These are phyloP conservation scores for Cytospora piceae DNA, from an alignment of 2,329 filamentous ascomycete species.

Conservation along the genomic window DNA sequence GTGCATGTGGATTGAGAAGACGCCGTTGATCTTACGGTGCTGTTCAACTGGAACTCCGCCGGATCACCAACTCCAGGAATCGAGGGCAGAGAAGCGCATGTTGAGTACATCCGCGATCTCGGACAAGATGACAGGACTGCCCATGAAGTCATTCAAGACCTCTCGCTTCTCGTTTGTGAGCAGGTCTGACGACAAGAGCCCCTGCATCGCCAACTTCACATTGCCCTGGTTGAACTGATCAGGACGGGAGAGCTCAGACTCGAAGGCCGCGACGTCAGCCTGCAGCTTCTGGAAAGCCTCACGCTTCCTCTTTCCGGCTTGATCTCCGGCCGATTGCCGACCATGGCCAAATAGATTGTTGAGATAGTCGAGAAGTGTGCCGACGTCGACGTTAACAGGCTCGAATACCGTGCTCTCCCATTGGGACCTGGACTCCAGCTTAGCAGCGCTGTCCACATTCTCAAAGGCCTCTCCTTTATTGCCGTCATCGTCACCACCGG, in stretches of 20 bases:
- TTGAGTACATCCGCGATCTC: conserved; percentile 59
- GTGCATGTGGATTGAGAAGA: conserved; percentile 56
- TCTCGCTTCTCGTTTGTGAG: conserved; percentile 48
- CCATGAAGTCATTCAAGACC: conserved; percentile 48
- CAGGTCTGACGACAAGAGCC: conserved; percentile 49
- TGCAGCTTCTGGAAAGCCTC: conserved; percentile 36
- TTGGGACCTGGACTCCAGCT: conserved; percentile 44
- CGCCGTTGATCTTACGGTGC: conserved; percentile 52
- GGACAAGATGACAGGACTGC: conserved; percentile 46
- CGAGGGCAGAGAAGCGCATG: conserved; percentile 50
- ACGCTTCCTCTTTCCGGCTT: conserved; percentile 33
- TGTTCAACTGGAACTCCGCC: conserved; percentile 46
- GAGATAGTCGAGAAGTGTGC: conserved; percentile 45
- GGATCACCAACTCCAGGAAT: conserved; percentile 52
- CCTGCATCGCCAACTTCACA: conserved; percentile 46
- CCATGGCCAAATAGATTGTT: conserved; percentile 44
- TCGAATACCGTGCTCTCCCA: conserved; percentile 53
- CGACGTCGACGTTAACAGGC: conserved; percentile 42
- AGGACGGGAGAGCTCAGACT: conserved; percentile 36
- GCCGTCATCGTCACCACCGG: conserved; percentile 23
- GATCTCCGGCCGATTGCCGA: conserved; percentile 14
- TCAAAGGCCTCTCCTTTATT: conserved; percentile 40
- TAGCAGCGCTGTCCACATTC: conserved; percentile 45
- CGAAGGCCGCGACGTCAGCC: conserved; percentile 38
- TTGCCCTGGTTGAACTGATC: conserved; percentile 42